Conservation (phyloP, 23 red algal genomes). For the Gracilaria domingensis region DNA sequence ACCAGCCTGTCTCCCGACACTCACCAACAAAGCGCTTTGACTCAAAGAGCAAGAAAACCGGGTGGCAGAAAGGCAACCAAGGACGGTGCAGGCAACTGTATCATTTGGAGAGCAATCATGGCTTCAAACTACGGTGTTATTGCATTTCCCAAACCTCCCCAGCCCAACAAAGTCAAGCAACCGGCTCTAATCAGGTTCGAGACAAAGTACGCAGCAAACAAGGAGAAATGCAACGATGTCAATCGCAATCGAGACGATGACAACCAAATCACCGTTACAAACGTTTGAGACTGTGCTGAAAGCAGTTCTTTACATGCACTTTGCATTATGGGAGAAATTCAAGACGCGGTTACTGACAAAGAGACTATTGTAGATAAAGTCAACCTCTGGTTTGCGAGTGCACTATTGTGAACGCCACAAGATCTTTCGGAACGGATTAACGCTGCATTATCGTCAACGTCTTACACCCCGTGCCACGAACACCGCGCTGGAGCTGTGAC, state of each 20-base stretch:
- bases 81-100: too few relatives aligned
- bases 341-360: neutral
- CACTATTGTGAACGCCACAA: neutral
- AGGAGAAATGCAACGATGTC: neutral
- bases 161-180: too few relatives aligned
- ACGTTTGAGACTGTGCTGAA: conserved; percentile 29
- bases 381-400: neutral
- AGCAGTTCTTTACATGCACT: neutral
- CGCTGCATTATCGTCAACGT: neutral
- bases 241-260: neutral
- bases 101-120: too few relatives aligned
- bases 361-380: conserved; percentile 17
- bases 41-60: too few relatives aligned
- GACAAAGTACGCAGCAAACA: conserved; percentile 5
- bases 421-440: conserved; percentile 22
- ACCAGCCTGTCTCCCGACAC: too few relatives aligned
- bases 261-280: neutral
- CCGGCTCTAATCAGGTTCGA: conserved; percentile 36
- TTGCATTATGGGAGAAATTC: conserved; percentile 48
- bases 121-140: too few relatives aligned
- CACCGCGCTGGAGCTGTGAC: conserved; percentile 10
- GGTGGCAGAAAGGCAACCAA: too few relatives aligned
- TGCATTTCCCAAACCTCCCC: too few relatives aligned
- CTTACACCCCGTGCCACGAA: neutral
- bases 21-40: too few relatives aligned